Evolutionary conservation across 345 rosid genomes (phyloP).

Genomic region (Sapria himalayana): DNA sequence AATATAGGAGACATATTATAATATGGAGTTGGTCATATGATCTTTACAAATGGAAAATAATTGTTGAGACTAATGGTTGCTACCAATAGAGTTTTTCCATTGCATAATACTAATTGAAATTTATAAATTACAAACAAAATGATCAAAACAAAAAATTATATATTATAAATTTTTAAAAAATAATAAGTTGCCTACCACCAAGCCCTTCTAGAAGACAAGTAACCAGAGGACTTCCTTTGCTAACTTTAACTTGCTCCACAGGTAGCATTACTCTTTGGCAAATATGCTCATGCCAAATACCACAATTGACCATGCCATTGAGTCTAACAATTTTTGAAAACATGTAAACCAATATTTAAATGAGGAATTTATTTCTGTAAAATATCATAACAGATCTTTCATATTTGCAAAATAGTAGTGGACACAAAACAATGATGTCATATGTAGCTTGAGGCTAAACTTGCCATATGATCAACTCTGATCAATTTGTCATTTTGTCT

Average conservation of each 20-base stretch:
- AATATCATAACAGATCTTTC: too few species aligned
- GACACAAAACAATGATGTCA: too few species aligned
- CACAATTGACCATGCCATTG: slow-evolving; percentile 85
- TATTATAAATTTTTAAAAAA: too few species aligned
- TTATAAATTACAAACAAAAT: slow-evolving; percentile 7
- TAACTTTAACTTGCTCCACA: slow-evolving; percentile 95
- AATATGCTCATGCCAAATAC: slow-evolving; percentile 54
- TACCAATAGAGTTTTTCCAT: slow-evolving; percentile 94
- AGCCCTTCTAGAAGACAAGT: slow-evolving; percentile 92
- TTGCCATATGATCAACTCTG: too few species aligned
- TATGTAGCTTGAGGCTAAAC: too few species aligned
- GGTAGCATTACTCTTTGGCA: slow-evolving; percentile 72
- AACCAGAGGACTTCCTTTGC: slow-evolving; percentile 84
- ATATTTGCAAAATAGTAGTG: too few species aligned
- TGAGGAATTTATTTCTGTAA: too few species aligned
- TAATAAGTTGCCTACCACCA: slow-evolving; percentile 61
- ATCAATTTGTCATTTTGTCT: too few species aligned
- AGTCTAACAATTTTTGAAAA: slow-evolving; percentile 47
- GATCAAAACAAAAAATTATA: slow-evolving; percentile 1
- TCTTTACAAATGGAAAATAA: slow-evolving; percentile 93
- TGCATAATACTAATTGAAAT: slow-evolving; percentile 15
- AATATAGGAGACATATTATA: too few species aligned
- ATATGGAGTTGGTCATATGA: slow-evolving; percentile 28
- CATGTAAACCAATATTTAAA: too few species aligned
- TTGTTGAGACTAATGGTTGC: slow-evolving; percentile 90